These are phyloP conservation scores for Emmonsiellopsis sp. DNA, from an alignment of 2,329 filamentous ascomycete species.

Conservation along the genomic window DNA sequence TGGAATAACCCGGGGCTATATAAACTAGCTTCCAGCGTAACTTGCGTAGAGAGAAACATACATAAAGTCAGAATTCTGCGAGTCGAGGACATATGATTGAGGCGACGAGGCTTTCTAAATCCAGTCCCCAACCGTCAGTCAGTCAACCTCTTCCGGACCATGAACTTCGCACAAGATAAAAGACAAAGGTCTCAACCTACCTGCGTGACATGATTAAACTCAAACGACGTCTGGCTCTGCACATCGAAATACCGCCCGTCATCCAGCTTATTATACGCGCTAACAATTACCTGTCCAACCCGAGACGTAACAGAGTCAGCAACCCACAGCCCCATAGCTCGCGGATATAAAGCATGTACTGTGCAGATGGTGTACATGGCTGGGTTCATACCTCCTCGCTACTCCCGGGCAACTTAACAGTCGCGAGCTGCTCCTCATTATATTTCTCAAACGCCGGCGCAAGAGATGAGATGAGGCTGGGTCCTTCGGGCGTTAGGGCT, in stretches of 20 bases:
- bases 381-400: conserved; percentile 58
- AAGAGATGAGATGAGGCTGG: conserved; percentile 60
- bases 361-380: neutral
- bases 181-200: conserved; percentile 30
- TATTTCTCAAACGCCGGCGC: conserved; percentile 83
- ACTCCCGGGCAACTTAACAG: conserved; percentile 79
- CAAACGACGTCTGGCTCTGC: conserved; percentile 78
- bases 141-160: conserved; percentile 6
- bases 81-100: conserved; percentile 71
- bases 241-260: conserved; percentile 82
- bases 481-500: conserved; percentile 62
- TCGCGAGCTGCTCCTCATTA: conserved; percentile 88
- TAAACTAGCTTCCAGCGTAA: neutral
- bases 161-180: neutral
- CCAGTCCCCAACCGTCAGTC: neutral
- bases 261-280: conserved; percentile 72
- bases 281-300: conserved; percentile 50
- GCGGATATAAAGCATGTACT: neutral
- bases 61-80: conserved; percentile 68
- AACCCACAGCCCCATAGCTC: neutral
- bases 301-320: neutral
- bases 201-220: conserved; percentile 75
- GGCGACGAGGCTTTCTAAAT: conserved; percentile 67
- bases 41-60: conserved; percentile 37
- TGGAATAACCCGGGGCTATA: neutral